Evolutionary conservation across 176 grass and related monocot species (phyloP).

Genomic region (Avena insularis): DNA sequence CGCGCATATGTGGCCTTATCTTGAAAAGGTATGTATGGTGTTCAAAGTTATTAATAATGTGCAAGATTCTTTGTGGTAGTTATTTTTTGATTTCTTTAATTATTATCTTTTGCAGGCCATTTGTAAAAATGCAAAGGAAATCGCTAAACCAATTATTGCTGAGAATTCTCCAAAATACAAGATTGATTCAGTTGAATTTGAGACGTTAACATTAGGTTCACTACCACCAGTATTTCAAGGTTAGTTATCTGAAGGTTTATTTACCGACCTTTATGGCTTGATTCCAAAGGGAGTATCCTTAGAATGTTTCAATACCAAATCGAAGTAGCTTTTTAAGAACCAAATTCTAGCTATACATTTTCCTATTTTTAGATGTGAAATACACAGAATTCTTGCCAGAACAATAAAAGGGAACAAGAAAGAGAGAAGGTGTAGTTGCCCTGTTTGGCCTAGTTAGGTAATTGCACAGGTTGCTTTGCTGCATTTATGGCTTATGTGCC

Average conservation of each 20-base stretch:
- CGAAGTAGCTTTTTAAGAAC: conserved; percentile 13
- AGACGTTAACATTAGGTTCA: conserved; percentile 79
- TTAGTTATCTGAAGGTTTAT: conserved; percentile 27
- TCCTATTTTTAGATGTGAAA: background rate
- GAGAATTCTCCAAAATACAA: conserved; percentile 84
- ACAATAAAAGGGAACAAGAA: background rate
- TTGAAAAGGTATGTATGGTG: conserved; percentile 69
- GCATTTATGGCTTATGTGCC: background rate
- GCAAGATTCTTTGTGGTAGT: conserved; percentile 8
- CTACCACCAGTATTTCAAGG: conserved; percentile 84
- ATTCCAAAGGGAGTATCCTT: background rate
- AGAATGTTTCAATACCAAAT: conserved; percentile 16
- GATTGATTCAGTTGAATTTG: conserved; percentile 87
- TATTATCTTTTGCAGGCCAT: conserved; percentile 62
- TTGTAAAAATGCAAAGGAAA: conserved; percentile 80
- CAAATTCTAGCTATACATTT: background rate
- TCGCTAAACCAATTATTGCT: conserved; percentile 82
- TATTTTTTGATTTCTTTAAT: background rate
- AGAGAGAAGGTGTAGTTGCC: background rate
- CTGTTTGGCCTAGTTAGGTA: background rate
- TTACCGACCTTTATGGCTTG: conserved; percentile 27
- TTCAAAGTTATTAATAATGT: conserved; percentile 5
- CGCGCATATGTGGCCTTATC: conserved; percentile 83
- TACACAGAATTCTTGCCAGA: background rate
- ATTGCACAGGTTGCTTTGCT: background rate